Evolutionary conservation across 495 filamentous ascomycete genomes (phyloP).

Genomic region (Daldinia decipiens): DNA sequence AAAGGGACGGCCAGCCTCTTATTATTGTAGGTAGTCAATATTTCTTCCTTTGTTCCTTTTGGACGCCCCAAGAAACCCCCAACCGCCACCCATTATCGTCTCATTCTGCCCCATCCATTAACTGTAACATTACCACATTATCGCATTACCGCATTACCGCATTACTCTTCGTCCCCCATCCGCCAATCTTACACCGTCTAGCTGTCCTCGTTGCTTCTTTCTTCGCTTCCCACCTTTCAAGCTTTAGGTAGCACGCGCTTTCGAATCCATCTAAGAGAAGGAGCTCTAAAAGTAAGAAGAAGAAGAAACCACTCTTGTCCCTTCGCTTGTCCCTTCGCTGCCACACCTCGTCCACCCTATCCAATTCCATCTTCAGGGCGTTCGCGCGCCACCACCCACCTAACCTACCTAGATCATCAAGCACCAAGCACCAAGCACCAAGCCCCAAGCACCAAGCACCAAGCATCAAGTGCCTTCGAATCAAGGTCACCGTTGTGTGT

Average conservation of each 20-base stretch:
- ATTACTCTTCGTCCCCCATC: constrained; percentile 9
- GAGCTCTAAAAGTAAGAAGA: constrained; percentile 1
- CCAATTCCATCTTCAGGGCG: constrained; percentile 28
- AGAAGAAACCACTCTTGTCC: not conserved
- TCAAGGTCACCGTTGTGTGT: constrained; percentile 29
- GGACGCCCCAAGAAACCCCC: constrained; percentile 15
- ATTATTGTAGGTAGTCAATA: constrained; percentile 29
- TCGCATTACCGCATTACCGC: constrained; percentile 13
- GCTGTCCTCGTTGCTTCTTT: not conserved
- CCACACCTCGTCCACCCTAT: constrained; percentile 19
- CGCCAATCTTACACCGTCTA: constrained; percentile 10
- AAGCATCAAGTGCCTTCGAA: constrained; percentile 23
- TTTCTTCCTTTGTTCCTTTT: constrained; percentile 26
- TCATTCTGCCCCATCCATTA: constrained; percentile 17
- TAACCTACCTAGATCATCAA: constrained; percentile 6
- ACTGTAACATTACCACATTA: constrained; percentile 18
- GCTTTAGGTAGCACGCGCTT: not conserved
- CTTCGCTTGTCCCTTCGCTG: constrained; percentile 6
- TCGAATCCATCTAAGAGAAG: not conserved
- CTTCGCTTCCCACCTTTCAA: not conserved
- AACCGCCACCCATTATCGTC: constrained; percentile 27
- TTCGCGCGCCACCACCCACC: constrained; percentile 32
- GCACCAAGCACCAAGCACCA: not conserved
- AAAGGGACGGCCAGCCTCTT: constrained; percentile 14
- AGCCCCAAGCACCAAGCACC: too few relatives aligned